Base-by-base conservation (phyloP, 768 basidiomycete genomes). In the Mycena amicta region DNA sequence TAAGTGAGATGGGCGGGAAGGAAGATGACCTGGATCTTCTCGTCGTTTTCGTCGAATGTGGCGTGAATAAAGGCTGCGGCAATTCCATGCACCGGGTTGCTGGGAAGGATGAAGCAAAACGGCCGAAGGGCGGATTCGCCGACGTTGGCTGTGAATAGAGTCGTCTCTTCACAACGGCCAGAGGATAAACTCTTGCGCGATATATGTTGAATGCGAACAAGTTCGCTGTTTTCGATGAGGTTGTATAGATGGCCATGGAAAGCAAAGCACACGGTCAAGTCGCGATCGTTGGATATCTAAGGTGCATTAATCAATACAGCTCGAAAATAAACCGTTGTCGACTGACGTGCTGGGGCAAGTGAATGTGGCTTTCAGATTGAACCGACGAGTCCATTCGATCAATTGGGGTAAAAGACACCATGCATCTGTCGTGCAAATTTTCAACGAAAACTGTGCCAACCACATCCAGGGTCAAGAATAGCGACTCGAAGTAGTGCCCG, bases 201-300 rank as follows among this genome's bases (percentile, higher is more conserved):
- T 20, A 63, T 45, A 46, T 63, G 62, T 16, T 63, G 62, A 20
- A 59, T 63, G 30, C 53, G 57, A 27, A 59, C 47, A 1, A 53
- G 50, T 2, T n/a, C 16, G 3, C 54, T 57, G 23, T 63, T 46
- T 23, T 63, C 62, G 15, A 63, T 13, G 2, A 59, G 8, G 28
- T 50, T 53, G 41, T 53, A 63, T 1, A 63, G 55, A 51, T 63
- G 62, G 5, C 55, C 57, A 8, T 51, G 12, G 43, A 53, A 63
- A 4, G 52, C 25, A 30, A 56, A 59, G 31, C 30, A 50, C 2
- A 52, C 43, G 1, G 26, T 56, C n/a, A 59, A 37, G 18, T 56
- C 37, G 3, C 22, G 13, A 0, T 28, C 8, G 15, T 23, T 13
- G 25, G 29, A 25, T n/a, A 56, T 20, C 62, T 59, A 23, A 6